Evolutionary conservation across 805 yeast species (phyloP), one percentile per base, ranked within the genome.

Genomic region (Hanseniaspora singularis): DNA sequence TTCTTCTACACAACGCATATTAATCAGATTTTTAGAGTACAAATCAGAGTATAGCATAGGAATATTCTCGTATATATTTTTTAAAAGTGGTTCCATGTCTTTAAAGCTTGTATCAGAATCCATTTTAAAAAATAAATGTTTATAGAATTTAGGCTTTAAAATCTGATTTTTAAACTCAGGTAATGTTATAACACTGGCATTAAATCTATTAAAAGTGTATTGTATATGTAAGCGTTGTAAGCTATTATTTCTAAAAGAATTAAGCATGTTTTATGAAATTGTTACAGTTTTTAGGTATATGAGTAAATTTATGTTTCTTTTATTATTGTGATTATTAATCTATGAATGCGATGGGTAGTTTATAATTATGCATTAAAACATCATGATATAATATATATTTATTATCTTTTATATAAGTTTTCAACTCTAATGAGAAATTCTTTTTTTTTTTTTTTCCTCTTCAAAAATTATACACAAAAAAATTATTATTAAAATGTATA

Each of bases 71-170:
- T 36, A 43, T 3, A 43, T 31, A 10, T 43, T 28, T 23, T 30
- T 43, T 4, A 43, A 36, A 23, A 43, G 31, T 28, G 40, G 40
- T 14, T 43, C 33, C n/a, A 37, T 43, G 5, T 37, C 33, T 11
- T 36, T 36, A 26, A 43, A 43, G 23, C 47, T 43, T 3, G 37
- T 23, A 15, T 43, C 41, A 15, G 47, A 43, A n/a, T 43, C 47
- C 47, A 43, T 43, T 11, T 32, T 36, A 18, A 37, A 43, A 22
- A 43, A 43, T 16, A 43, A 18, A 31, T 43, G 47, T n/a, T 43
- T 43, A 22, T 43, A 43, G 28, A 43, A 43, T 11, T 43, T 43
- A 20, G 40, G 32, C 23, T 43, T 43, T n/a, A 33, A 14, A n/a
- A 43, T 31, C 15, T 43, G 47, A 4, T 37, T 16, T 15, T 43